These are phyloP conservation scores for Tetracladium setigerum DNA, from an alignment of 495 filamentous ascomycete genomes.

Conservation along the genomic window DNA sequence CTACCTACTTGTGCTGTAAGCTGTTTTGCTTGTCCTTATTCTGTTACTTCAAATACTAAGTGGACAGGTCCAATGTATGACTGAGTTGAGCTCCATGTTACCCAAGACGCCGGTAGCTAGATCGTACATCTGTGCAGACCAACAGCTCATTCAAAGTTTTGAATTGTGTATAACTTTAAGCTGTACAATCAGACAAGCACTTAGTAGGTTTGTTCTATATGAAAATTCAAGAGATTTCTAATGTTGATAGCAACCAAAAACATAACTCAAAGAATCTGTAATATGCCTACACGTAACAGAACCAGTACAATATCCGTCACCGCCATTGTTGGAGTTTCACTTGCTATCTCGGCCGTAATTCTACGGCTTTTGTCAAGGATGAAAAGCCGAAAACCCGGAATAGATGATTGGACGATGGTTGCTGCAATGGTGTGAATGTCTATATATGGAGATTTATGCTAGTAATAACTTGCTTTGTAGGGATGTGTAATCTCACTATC, in stretches of 20 bases:
- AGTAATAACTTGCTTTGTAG: slow-evolving; percentile 2
- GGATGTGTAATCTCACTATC: slow-evolving; percentile 8
- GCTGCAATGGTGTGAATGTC: not conserved
- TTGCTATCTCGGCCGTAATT: slow-evolving; percentile 5
- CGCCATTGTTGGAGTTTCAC: slow-evolving; percentile 2
- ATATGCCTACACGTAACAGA: not conserved
- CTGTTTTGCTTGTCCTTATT: no score
- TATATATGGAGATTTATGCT: not conserved
- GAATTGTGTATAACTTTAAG: not conserved
- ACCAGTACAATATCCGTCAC: slow-evolving; percentile 2
- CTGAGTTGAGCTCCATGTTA: not conserved
- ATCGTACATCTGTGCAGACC: not conserved
- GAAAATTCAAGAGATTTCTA: not conserved
- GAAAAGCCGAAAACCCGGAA: not conserved
- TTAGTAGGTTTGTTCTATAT: not conserved
- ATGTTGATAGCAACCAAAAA: slow-evolving; percentile 8
- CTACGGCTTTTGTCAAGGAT: slow-evolving; percentile 2
- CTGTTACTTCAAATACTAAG: not conserved
- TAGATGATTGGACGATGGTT: slow-evolving; percentile 11
- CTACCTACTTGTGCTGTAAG: slow-evolving; percentile 3
- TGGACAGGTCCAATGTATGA: slow-evolving; percentile 4
- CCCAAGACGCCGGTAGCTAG: not conserved
- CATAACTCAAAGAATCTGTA: not conserved
- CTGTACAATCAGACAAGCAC: slow-evolving; percentile 1
- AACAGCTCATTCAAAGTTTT: not conserved